Evolutionary conservation across 176 grass and related monocot species (phyloP).

Genomic region (Canna indica): DNA sequence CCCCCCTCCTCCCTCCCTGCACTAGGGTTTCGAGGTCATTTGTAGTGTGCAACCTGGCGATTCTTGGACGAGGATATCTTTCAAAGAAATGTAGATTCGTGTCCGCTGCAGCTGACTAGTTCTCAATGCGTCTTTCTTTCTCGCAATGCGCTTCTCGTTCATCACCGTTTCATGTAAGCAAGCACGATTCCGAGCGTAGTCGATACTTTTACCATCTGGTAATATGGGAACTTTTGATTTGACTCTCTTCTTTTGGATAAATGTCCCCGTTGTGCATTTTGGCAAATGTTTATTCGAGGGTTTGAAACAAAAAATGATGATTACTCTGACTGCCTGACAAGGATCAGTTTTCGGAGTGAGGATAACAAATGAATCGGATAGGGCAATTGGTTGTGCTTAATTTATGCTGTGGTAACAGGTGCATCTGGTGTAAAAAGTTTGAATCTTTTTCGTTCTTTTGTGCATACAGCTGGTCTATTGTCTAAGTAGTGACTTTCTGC

Average conservation of each 20-base stretch:
- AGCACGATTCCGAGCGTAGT: no score
- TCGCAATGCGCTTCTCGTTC: not conserved
- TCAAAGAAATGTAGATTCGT: not conserved
- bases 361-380: not conserved
- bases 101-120: not conserved
- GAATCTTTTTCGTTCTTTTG: not conserved
- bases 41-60: not conserved
- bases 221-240: no score
- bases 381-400: not conserved
- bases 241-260: no score
- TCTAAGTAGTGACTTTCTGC: slow-evolving; percentile 35
- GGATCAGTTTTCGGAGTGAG: not conserved
- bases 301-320: no score
- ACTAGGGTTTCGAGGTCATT: not conserved
- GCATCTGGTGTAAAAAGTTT: not conserved
- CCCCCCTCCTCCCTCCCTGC: not conserved
- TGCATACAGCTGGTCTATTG: slow-evolving; percentile 3
- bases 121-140: not conserved
- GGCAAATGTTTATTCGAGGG: no score
- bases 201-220: no score
- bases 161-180: not conserved
- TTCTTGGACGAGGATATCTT: not conserved
- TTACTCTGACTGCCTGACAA: not conserved
- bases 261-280: no score
- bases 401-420: not conserved